Conservation (phyloP, 495 filamentous ascomycete species). For the Neurospora hispaniola region DNA sequence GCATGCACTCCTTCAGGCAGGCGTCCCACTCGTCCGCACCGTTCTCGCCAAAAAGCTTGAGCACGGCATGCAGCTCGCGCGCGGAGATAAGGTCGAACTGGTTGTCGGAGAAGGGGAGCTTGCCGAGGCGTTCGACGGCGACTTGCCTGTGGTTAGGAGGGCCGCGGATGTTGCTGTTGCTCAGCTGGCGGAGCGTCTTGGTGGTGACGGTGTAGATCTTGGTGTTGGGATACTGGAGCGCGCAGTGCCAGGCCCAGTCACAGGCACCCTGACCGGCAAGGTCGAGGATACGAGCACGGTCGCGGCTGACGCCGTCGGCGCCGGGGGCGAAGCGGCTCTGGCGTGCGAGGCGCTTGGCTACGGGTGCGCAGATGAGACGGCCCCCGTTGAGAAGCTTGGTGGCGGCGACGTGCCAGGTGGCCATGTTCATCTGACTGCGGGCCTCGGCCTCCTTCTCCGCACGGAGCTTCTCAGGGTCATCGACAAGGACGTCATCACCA, state of each 20-base stretch:
- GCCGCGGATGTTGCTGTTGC: constrained; percentile 62
- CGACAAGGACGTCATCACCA: constrained; percentile 41
- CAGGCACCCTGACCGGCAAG: constrained; percentile 75
- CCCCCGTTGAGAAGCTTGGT: constrained; percentile 70
- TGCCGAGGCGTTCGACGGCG: constrained; percentile 60
- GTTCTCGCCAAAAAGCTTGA: constrained; percentile 56
- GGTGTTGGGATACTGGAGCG: constrained; percentile 69
- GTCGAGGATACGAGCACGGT: constrained; percentile 66
- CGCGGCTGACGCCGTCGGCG: constrained; percentile 29
- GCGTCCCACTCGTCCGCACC: constrained; percentile 77
- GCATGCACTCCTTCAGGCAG: constrained; percentile 74
- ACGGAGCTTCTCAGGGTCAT: constrained; percentile 50
- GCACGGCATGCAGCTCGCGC: constrained; percentile 70
- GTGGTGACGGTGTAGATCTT: constrained; percentile 79
- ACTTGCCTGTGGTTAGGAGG: constrained; percentile 81
- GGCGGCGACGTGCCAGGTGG: constrained; percentile 75
- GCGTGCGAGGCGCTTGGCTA: constrained; percentile 46
- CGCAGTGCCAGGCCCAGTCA: constrained; percentile 94
- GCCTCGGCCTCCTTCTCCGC: constrained; percentile 74
- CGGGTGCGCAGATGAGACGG: constrained; percentile 66
- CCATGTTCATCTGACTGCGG: constrained; percentile 57
- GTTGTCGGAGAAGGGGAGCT: constrained; percentile 74
- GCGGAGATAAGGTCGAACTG: constrained; percentile 91
- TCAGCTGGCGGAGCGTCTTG: constrained; percentile 50
- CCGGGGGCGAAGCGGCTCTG: constrained; percentile 36